phyloP scores from a whole-genome alignment of 306 rosid genomes.

The Cucurbita maxima region DNA sequence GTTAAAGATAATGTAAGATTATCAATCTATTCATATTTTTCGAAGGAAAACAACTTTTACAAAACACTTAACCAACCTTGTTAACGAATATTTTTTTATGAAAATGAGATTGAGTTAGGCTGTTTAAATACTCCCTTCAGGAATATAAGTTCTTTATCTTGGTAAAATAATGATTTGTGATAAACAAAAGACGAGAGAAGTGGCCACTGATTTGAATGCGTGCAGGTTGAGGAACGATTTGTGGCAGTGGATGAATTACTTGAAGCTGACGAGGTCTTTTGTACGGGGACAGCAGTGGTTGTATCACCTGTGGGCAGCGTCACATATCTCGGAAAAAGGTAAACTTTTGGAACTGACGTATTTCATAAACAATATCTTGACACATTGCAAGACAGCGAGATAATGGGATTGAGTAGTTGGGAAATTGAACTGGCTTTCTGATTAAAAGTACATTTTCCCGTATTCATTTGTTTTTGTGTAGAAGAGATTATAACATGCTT shows the following conservation, averaged over 20 bases:
- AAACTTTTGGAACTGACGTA: not conserved
- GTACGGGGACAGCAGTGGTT: constrained; percentile 97
- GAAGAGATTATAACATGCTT: not conserved
- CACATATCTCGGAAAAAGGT: constrained; percentile 65
- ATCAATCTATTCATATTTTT: not conserved
- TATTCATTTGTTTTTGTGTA: not conserved
- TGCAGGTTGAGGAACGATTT: constrained; percentile 82
- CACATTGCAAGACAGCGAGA: not conserved
- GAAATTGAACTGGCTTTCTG: not conserved
- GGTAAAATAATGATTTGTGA: not conserved
- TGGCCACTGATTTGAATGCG: constrained; percentile 5
- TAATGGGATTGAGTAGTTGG: not conserved
- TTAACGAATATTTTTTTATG: not conserved
- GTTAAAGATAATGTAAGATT: not conserved
- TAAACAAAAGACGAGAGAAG: not conserved
- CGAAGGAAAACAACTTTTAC: not conserved
- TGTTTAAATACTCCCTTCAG: not conserved
- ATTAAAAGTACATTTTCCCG: not conserved
- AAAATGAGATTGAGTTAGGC: not conserved
- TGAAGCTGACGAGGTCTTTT: constrained; percentile 88
- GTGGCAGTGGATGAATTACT: constrained; percentile 83
- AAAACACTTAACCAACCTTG: not conserved
- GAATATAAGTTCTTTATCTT: not conserved
- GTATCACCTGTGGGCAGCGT: constrained; percentile 94
- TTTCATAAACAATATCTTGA: not conserved